Base-by-base conservation (phyloP, 2,329 filamentous ascomycete species). In the Arachnopeziza araneosa region DNA sequence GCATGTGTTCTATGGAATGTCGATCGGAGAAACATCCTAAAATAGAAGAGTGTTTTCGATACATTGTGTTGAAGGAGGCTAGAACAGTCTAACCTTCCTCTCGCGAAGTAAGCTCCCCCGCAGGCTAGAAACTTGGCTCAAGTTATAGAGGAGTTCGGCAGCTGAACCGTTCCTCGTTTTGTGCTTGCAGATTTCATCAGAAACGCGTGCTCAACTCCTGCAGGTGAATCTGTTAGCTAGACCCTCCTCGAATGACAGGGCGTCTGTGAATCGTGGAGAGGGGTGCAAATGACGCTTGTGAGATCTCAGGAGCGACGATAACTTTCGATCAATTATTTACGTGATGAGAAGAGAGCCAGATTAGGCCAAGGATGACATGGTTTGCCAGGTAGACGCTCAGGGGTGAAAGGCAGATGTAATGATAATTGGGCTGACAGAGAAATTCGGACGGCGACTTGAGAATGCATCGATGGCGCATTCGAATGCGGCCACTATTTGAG, bases 371-470 rank as follows among this genome's bases (percentile, higher is more conserved):
- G 58, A 58, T 60, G 56, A 60, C 59, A 50, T 49, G 57, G 55
- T 51, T 54, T 23, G 36, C 54, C 58, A 59, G 60, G 58, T 60
- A 60, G 30, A 48, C 50, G 64, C 55, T 63, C 60, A 63, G 60
- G 61, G 60, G 60, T 61, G 49, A 50, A 7, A 24, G 4, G 26
- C 14, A 23, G 24, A 4, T 52, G 50, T 22, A 7, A 24, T 52
- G 21, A 9, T 44, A 19, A 44, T 44, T 44, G 36, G 36, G 17
- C 17, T 19, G 17, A 44, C 17, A 44, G 36, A 19, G 36, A 44
- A 12, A 44, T 44, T 44, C 22, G 48, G 48, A n/a, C 19, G 48
- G 48, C 48, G 6, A n/a, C 19, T 50, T 50, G 48, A 44, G 17
- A 44, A 12, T 44, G 36, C 36, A 44, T 44, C 36, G 36, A 44